A percentile compares a stretch with the other conserved stretches of the same genome.
Conservation (phyloP, 257 asterid genomes). For the Gentiana dahurica region DNA sequence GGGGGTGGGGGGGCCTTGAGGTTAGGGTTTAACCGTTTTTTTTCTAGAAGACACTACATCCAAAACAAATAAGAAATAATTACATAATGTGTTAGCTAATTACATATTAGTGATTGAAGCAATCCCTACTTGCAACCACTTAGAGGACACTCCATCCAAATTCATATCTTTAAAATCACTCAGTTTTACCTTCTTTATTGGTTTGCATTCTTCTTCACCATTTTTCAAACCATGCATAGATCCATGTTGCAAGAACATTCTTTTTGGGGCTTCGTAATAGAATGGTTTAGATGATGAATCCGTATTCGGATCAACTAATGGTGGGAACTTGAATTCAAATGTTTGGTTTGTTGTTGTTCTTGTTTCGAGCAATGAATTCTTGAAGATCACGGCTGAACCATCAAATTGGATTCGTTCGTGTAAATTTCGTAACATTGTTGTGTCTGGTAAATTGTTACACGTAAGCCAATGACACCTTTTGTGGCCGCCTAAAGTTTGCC, state of each 20-base stretch:
- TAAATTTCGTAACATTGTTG: slow-evolving; percentile 39
- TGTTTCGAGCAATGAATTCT: slow-evolving; percentile 20
- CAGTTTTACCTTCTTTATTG: slow-evolving; percentile 35
- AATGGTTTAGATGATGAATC: not conserved
- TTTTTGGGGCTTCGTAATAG: slow-evolving; percentile 17
- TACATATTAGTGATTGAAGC: slow-evolving; percentile 32
- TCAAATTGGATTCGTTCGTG: slow-evolving; percentile 24
- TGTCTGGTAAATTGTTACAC: slow-evolving; percentile 27
- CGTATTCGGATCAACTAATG: not conserved
- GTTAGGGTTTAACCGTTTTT: no score
- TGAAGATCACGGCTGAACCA: slow-evolving; percentile 23
- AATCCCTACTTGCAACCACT: slow-evolving; percentile 76
- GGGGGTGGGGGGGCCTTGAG: no score
- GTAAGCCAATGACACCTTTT: slow-evolving; percentile 81
- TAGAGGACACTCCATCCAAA: slow-evolving; percentile 41
- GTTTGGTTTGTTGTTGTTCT: slow-evolving; percentile 8
- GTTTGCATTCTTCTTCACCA: slow-evolving; percentile 21
- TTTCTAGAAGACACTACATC: no score
- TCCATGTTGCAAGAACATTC: slow-evolving; percentile 18
- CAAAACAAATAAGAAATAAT: not conserved
- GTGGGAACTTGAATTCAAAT: slow-evolving; percentile 43
- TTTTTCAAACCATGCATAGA: not conserved
- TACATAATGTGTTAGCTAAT: slow-evolving; percentile 6
- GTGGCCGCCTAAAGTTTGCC: slow-evolving; percentile 86
- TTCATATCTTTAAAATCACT: slow-evolving; percentile 49